A percentile compares a stretch with the other conserved stretches of the same genome.
These are phyloP conservation scores for Penicillium nordicum DNA, from an alignment of 2,329 filamentous ascomycete species.

Conservation along the genomic window DNA sequence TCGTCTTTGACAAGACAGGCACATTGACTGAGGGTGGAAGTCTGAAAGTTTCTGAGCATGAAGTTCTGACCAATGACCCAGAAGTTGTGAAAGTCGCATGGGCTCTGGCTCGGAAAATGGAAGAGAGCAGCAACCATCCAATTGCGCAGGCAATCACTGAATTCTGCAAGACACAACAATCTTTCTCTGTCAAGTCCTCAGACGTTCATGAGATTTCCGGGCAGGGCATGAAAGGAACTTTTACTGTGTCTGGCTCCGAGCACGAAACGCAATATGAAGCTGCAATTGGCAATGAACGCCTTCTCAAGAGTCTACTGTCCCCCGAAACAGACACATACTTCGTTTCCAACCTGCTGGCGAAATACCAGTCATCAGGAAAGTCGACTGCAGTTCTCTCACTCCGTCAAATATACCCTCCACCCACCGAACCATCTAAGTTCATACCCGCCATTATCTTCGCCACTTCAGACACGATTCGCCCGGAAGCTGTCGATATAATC, in stretches of 20 bases:
- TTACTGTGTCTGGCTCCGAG: slow-evolving; percentile 35
- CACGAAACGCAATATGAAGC: slow-evolving; percentile 41
- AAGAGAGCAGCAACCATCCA: slow-evolving; percentile 59
- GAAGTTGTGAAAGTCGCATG: slow-evolving; percentile 42
- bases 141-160: slow-evolving; percentile 54
- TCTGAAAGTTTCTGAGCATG: slow-evolving; percentile 53
- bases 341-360: slow-evolving; percentile 34
- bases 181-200: slow-evolving; percentile 27
- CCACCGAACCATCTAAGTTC: slow-evolving; percentile 25
- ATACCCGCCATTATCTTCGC: slow-evolving; percentile 64
- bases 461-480: slow-evolving; percentile 75
- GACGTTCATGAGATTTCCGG: slow-evolving; percentile 55
- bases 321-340: slow-evolving; percentile 34
- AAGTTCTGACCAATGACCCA: slow-evolving; percentile 36
- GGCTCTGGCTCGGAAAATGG: slow-evolving; percentile 49
- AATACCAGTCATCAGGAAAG: slow-evolving; percentile 42
- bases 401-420: slow-evolving; percentile 23
- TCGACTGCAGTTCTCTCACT: slow-evolving; percentile 46
- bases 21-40: slow-evolving; percentile 69
- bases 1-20: slow-evolving; percentile 87
- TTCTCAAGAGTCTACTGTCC: slow-evolving; percentile 39
- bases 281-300: slow-evolving; percentile 57
- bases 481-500: slow-evolving; percentile 66
- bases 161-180: slow-evolving; percentile 43
- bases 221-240: slow-evolving; percentile 55